Base-by-base conservation (phyloP, 2,329 filamentous ascomycete species). In the Aspergillus sp. region DNA sequence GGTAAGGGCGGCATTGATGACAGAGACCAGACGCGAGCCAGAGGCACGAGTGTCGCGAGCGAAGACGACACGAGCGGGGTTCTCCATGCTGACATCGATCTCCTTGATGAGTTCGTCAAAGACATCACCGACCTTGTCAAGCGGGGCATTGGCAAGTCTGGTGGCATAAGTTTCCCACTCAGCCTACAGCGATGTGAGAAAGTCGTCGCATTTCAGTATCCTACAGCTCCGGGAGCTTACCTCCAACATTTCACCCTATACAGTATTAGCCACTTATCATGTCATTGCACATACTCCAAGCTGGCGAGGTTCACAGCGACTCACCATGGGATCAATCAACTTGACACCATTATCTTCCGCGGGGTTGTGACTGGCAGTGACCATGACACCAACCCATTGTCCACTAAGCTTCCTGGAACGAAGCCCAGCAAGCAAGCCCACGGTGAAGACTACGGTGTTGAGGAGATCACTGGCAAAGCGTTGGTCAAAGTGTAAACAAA, bases 311-410 rank as follows among this genome's bases (percentile, higher is more conserved):
- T 13, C 4, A 15, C 39, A 10, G 30, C 19, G 49, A 70, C 72
- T 66, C 60, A 88, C 86, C 88, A 96, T 90, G 11, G 95, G 95
- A 77, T 99, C 95, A 64, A 99, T 92, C 68, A 99, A 87, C 84
- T 96, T 96, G 76, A 96, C 90, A 54, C 92, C 92, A 77, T 96
- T 96, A 79, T 96, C 92, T 69, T 87, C 84, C 36, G 92, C 89
- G 17, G 91, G 91, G 79, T 96, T 96, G 83, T 96, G 92, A 72
- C 91, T 96, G 64, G 92, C 92, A 44, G 92, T 96, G 76, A 96
- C 90, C 92, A 96, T 96, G 68, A 99, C 89, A 72, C 95, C 95
- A 72, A 99, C 96, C 70, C 91, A 90, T 81, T 96, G 91, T 66
- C 92, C 90, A 75, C 89, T 89, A 69, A 96, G 86, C 79, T 95